Evolutionary conservation across 768 basidiomycete species (phyloP), one percentile per base, ranked within the genome.

Genomic region (Russula olivacea): DNA sequence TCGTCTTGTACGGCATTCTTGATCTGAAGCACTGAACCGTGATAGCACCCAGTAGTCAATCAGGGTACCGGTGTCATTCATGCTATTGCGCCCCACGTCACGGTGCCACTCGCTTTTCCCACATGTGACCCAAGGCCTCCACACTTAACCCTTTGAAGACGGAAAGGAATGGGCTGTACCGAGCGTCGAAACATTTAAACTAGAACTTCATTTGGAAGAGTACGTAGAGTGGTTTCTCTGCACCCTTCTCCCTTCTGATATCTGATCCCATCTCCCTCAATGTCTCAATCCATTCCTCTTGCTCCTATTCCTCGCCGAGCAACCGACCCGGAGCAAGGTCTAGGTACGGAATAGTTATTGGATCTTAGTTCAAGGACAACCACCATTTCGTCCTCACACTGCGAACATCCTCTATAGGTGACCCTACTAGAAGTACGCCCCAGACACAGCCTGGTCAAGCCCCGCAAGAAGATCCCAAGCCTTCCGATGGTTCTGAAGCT

Each of bases 401-500:
- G 28, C 28, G 28, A 28, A 28, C 28, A 28, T 19, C 40, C 25
- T 25, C 10, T 19, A 30, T 23, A 59, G 58, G 25, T 43, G 15
- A 32, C 30, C 30, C n/a, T n/a, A n/a, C n/a, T n/a, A n/a, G n/a
- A n/a, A n/a, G n/a, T n/a, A n/a, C n/a, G 5, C 58, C 19, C 48
- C 25, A 56, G 45, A 45, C 40, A 9, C 34, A 14, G 6, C n/a
- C n/a, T 28, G 28, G 28, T 28, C 40, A 32, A 41, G 21, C 12
- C 15, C 19, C 25, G 9, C 52, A 25, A 7, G 48, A n/a, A 23
- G 58, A 49, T 2, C 15, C 28, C n/a, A 34, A 43, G 47, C 43
- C n/a, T 3, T 54, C 58, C 8, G 58, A 64, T 17, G 45, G 53
- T n/a, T 59, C 58, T 15, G 63, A 38, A 14, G n/a, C 38, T 6